Evolutionary conservation across 768 basidiomycete species (phyloP), one percentile per base, ranked within the genome.

Genomic region (Mycena filopes): DNA sequence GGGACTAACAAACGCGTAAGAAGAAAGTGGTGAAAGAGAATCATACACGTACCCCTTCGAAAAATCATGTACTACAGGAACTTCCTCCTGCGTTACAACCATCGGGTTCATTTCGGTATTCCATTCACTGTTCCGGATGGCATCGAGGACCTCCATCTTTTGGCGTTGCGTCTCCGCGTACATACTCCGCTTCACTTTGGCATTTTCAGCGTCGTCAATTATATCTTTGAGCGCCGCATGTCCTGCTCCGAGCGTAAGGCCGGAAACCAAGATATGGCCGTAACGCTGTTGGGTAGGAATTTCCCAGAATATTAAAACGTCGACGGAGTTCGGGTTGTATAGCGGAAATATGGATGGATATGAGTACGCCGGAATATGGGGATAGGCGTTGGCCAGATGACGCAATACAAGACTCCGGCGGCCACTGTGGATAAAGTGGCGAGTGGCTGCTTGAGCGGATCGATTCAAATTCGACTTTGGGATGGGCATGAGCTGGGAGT

Each of bases 101-200:
- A 92, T 62, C 9, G 95, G 94, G 72, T 95, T 87, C 82, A 87
- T 90, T 76, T 96, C 93, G 16, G 76, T 71, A 66, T 94, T 94
- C 87, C 95, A 91, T 74, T 91, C 88, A 64, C 89, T 90, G 5
- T 81, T 76, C 38, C 87, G 81, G 43, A 98, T 84, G 11, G 89
- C 87, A 53, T 87, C 81, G 55, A 96, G 72, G 33, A 96, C 78
- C 54, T 88, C 87, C 68, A 76, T 75, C 72, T 87, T 88, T 76
- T 95, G 89, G 50, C 91, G 82, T 65, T 86, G 87, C 6, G 95
- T 97, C 80, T 98, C 95, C 23, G 94, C 94, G 73, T 95, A 98
- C 86, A 98, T 94, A 67, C 87, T 94, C 47, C 95, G 85, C 64
- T 89, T 92, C 25, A 83, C 83, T 76, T 93, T 92, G 13, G 84